A percentile compares a stretch with the other conserved stretches of the same genome.
Conservation (phyloP, 805 yeast species). For the Lipomyces yamadae region DNA sequence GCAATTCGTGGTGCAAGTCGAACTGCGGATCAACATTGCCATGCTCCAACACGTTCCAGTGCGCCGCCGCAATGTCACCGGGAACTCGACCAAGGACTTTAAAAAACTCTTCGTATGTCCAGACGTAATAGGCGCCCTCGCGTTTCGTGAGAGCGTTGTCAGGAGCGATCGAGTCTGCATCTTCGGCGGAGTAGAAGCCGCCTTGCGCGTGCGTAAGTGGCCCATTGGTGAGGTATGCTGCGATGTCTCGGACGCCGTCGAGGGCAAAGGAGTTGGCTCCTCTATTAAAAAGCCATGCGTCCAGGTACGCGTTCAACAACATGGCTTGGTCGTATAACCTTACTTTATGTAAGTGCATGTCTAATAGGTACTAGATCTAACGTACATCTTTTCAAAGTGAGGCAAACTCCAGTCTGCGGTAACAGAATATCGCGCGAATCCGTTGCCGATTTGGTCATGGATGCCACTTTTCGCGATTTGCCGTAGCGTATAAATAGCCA, state of each 20-base stretch:
- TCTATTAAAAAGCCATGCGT: constrained; percentile 40
- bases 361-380: not conserved
- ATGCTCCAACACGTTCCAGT: constrained; percentile 45
- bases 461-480: constrained; percentile 47
- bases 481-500: constrained; percentile 42
- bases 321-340: constrained; percentile 47
- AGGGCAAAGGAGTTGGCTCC: constrained; percentile 35
- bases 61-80: constrained; percentile 45
- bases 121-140: constrained; percentile 47
- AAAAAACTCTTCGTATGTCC: constrained; percentile 46
- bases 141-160: constrained; percentile 26
- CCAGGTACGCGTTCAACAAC: constrained; percentile 45
- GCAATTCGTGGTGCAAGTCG: constrained; percentile 45
- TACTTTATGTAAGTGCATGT: not conserved
- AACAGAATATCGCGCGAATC: constrained; percentile 48
- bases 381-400: constrained; percentile 47
- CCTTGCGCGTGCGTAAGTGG: constrained; percentile 39
- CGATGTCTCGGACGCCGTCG: constrained; percentile 39
- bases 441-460: constrained; percentile 48
- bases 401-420: constrained; percentile 51
- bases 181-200: constrained; percentile 46
- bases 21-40: constrained; percentile 48
- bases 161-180: constrained; percentile 44
- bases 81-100: constrained; percentile 37
- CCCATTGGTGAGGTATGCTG: constrained; percentile 39